phyloP scores from a whole-genome alignment of 768 basidiomycete species.

The Mycena amicta region DNA sequence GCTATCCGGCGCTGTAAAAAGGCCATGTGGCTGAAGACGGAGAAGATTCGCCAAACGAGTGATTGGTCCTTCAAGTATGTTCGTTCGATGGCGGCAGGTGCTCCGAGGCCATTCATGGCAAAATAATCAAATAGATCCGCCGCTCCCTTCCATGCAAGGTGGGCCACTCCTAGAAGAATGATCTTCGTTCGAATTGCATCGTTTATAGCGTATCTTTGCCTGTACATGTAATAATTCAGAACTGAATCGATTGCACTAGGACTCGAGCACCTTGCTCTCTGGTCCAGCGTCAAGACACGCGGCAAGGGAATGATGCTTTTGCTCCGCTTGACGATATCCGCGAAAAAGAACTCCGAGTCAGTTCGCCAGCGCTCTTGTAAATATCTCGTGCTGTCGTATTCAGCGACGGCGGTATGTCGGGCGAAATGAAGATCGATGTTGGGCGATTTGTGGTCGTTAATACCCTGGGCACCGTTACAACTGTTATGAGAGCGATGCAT shows the following conservation, averaged over 20 bases:
- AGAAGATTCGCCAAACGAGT: slow-evolving; percentile 12
- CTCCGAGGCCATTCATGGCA: slow-evolving; percentile 1
- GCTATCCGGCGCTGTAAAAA: slow-evolving; percentile 1
- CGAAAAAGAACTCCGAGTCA: background rate
- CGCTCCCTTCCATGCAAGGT: slow-evolving; percentile 10
- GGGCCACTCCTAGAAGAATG: background rate
- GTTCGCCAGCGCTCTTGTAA: background rate
- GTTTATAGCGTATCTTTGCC: background rate
- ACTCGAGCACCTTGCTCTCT: background rate
- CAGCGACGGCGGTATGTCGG: background rate
- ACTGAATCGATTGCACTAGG: background rate
- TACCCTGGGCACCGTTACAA: no score
- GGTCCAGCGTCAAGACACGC: background rate
- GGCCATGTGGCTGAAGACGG: background rate
- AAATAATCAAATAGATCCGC: slow-evolving; percentile 10
- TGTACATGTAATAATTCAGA: background rate
- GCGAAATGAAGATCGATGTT: background rate
- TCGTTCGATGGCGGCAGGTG: slow-evolving; percentile 12
- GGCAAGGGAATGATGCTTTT: slow-evolving; percentile 5
- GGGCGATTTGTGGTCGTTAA: background rate
- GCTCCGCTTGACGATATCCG: background rate
- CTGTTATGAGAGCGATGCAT: no score
- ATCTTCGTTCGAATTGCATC: slow-evolving; percentile 6
- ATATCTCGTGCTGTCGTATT: background rate
- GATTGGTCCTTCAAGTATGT: slow-evolving; percentile 10